phyloP scores from a whole-genome alignment of 2,329 filamentous ascomycete species.

The Pyrenochaeta sp. region DNA sequence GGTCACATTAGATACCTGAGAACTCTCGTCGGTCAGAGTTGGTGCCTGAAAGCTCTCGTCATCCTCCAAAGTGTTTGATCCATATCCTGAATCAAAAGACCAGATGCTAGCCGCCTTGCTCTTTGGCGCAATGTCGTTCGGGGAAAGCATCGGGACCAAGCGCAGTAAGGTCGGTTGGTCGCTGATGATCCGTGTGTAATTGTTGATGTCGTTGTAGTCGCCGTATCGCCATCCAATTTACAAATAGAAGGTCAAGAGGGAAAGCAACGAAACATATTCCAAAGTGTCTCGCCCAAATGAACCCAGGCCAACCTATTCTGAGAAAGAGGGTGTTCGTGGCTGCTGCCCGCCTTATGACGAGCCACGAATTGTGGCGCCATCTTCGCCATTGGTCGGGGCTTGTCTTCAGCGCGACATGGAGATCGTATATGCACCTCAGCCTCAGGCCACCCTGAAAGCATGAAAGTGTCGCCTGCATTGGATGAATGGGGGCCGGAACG shows the following conservation, averaged over 20 bases:
- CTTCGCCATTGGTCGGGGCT: slow-evolving; percentile 16
- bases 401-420: slow-evolving; percentile 15
- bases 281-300: slow-evolving; percentile 2
- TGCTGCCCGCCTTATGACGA: slow-evolving; percentile 20
- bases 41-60: slow-evolving; percentile 18
- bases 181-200: not conserved
- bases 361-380: slow-evolving; percentile 19
- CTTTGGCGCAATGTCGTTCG: slow-evolving; percentile 26
- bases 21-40: slow-evolving; percentile 7
- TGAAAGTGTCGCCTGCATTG: slow-evolving; percentile 1
- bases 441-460: slow-evolving; percentile 20
- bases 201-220: slow-evolving; percentile 1
- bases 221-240: slow-evolving; percentile 3
- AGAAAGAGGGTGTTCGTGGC: slow-evolving; percentile 35
- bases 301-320: slow-evolving; percentile 14
- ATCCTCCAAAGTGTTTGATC: slow-evolving; percentile 25
- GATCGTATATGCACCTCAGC: slow-evolving; percentile 14
- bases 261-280: slow-evolving; percentile 8
- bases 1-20: slow-evolving; percentile 9
- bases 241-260: slow-evolving; percentile 4
- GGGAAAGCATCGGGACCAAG: slow-evolving; percentile 33
- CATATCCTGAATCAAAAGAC: slow-evolving; percentile 47
- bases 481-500: slow-evolving; percentile 8
- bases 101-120: slow-evolving; percentile 37
- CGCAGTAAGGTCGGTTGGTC: slow-evolving; percentile 1